These are phyloP conservation scores for Cladosporium sp. DNA, from an alignment of 2,329 filamentous ascomycete species.

Conservation along the genomic window DNA sequence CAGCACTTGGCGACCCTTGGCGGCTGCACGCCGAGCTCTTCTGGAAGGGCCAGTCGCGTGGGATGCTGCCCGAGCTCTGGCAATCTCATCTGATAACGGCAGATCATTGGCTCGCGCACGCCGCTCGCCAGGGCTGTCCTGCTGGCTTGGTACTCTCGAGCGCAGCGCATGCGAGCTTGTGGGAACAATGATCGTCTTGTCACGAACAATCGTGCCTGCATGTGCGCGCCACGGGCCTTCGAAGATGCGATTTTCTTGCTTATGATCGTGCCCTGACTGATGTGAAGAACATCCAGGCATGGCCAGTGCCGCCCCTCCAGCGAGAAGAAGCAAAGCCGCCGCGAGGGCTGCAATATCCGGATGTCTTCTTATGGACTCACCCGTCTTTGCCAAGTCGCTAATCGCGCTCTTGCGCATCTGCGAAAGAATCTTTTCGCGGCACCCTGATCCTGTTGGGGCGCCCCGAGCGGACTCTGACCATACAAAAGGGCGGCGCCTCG, in stretches of 20 bases:
- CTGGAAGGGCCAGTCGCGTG: not conserved
- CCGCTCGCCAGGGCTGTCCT: not conserved
- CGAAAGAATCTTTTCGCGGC: not conserved
- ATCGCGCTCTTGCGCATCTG: not conserved
- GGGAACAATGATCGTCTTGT: not conserved
- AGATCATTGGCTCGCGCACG: too few relatives aligned
- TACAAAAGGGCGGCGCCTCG: too few relatives aligned
- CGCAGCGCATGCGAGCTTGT: not conserved
- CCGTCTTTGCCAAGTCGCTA: too few relatives aligned
- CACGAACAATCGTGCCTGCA: not conserved
- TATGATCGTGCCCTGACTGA: too few relatives aligned
- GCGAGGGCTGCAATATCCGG: too few relatives aligned
- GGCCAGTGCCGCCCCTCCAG: too few relatives aligned
- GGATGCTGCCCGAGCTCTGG: not conserved
- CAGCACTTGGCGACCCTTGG: not conserved
- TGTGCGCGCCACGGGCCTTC: not conserved
- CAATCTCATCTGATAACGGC: too few relatives aligned
- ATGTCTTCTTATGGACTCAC: too few relatives aligned
- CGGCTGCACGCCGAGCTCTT: conserved; percentile 5
- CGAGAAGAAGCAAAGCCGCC: too few relatives aligned
- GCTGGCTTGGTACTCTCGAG: not conserved
- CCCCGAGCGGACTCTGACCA: too few relatives aligned
- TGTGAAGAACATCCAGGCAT: too few relatives aligned
- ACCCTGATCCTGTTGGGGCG: not conserved
- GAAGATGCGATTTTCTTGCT: not conserved